Base-by-base conservation (phyloP, 345 rosid genomes). In the Isatis tinctoria region DNA sequence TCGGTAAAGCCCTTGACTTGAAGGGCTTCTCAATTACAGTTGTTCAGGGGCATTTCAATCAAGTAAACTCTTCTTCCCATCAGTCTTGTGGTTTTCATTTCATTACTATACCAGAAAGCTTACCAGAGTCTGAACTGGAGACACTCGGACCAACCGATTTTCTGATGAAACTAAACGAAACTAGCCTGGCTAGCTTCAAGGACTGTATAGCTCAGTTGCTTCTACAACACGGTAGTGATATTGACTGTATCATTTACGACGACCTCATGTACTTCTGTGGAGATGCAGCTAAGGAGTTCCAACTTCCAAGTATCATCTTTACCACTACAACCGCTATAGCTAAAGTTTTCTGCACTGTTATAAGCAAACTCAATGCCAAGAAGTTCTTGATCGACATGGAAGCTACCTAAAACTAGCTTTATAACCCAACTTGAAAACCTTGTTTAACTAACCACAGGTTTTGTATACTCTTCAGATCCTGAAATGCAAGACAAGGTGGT, bases 241-340 rank as follows among this genome's bases (percentile, higher is more conserved):
- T 77, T 10, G 41, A 69, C 9, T 82, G 86, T 54, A 43, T 88
- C 27, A 66, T 88, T 12, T 82, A 83, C 16, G 71, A 66, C 4
- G 60, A 66, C 3, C 12, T 24, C 45, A 66, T 66, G 71, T 66
- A 66, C 20, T 49, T 66, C 40, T 66, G 26, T 66, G 59, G 4
- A 28, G 60, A 45, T 16, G 28, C 16, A 3, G 44, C 61, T 6
- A 18, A 51, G 10, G 18, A 52, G 4, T 27, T 67, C 2, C 20
- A 49, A 14, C 40, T 67, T 33, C 61, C 72, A 6, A 5, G 45
- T 56, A 1, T 39, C 43, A 39, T 39, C 12, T 39, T 39, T 11
- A 39, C 0, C 14, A 39, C 43, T 8, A 11, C 43, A 39, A 39
- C 10, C 8, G 37, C 37, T 35, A 35, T 9, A 35, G 0, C 2